Evolutionary conservation across 2,329 filamentous ascomycete genomes (phyloP), one percentile per base, ranked within the genome.

Genomic region (Plenodomus lindquistii): DNA sequence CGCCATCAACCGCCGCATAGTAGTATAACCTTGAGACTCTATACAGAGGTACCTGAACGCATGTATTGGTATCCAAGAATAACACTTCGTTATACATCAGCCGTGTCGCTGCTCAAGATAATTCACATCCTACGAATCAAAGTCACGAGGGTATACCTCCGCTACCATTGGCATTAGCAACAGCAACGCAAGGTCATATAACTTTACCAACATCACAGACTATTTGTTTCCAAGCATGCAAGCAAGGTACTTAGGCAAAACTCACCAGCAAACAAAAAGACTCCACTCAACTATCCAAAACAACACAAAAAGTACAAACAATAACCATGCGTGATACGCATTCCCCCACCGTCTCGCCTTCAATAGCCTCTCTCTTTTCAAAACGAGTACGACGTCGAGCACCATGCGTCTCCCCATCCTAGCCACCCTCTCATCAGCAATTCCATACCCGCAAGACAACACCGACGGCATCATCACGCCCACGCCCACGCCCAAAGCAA

Each of bases 1-100:
- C 39, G 51, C 35, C 34, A 37, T 37, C 52, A 63, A 66, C 61
- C 36, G 63, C 34, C 7, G 20, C 51, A 65, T 44, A 65, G 59
- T 61, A 59, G 36, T 22, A 6, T 39, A 42, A 37, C 45, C 35
- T 41, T 18, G 40, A 22, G 40, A 24, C 40, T 42, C 17, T 34
- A 44, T 55, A 31, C 52, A 40, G 43, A 42, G 48, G 45, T 52
- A 48, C 6, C 52, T 36, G 13, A 11, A 29, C 22, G 27, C 24
- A 19, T 27, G 36, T 20, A 18, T 34, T 39, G 22, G 22, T 22
- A 37, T 31, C 62, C 46, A 60, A 56, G 41, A 56, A 55, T 59
- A 65, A 55, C 45, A 22, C 35, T 24, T 21, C 9, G 38, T 16
- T 39, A 37, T 46, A 44, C 44, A 29, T 48, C 20, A 44, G 36